Evolutionary conservation across 495 filamentous ascomycete genomes (phyloP), one percentile per base, ranked within the genome.

Genomic region (Hyaloscypha hepaticicola): DNA sequence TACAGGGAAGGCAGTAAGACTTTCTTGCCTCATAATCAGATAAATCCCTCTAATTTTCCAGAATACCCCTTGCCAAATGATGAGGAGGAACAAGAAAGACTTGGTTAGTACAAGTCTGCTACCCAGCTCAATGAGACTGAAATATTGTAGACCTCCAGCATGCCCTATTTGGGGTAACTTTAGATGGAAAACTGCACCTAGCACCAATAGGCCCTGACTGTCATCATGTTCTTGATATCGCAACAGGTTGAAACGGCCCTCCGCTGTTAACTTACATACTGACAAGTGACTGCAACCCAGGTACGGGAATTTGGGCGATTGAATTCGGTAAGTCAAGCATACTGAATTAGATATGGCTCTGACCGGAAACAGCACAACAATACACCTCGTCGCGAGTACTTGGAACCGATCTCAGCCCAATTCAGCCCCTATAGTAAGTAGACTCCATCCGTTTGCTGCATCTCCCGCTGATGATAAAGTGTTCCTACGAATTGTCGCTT

Each of bases 391-490:
- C 76, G 3, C 45, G 66, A 38, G 63, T 76, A 31, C 71, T 80
- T 16, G 79, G 78, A n/a, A 81, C 75, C 26, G 83, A 86, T 68
- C 70, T 86, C 0, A 80, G 77, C 50, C 78, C 84, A 0, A 80
- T 81, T 58, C 83, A 87, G 69, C 80, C 82, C 1, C 12, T 24
- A 21, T 58, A 31, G 62, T 58, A 49, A 25, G 21, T 28, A 22
- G 2, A 21, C 25, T 28, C 45, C 21, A 22, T 1, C n/a, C 25
- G 26, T 21, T 29, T 38, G 1, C 12, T 19, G 8, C 41, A 56
- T 24, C 25, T 7, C 24, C n/a, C 12, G 5, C 28, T 14, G 25
- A 50, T 34, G 26, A 24, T 2, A 29, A 3, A 64, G 66, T 26
- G 26, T 66, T n/a, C 67, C 70, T 11, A 61, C 71, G 1, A 77